Percentiles rank a stretch among this genome's conserved stretches.
phyloP scores from a whole-genome alignment of 2,329 filamentous ascomycete species.

The Diaporthe sp. region DNA sequence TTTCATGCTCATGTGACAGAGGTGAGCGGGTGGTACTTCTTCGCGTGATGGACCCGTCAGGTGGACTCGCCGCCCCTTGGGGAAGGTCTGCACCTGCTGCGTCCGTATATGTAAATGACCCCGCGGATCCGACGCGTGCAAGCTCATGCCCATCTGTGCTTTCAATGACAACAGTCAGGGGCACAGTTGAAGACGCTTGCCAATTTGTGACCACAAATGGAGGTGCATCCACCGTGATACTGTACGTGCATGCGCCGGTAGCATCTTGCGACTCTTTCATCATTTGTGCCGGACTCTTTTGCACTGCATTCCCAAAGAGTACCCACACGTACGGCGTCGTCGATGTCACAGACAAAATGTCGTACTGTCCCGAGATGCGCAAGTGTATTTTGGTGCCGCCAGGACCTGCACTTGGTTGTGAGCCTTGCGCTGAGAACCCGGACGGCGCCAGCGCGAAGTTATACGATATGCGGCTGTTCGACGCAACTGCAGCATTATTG shows the following conservation, averaged over 20 bases:
- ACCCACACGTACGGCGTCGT: constrained; percentile 70
- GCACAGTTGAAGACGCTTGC: constrained; percentile 58
- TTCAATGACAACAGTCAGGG: constrained; percentile 65
- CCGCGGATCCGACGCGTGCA: constrained; percentile 57
- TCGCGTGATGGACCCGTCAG: constrained; percentile 45
- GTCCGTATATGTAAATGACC: constrained; percentile 55
- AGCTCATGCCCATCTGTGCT: constrained; percentile 63
- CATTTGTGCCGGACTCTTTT: constrained; percentile 75
- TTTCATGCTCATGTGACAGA: constrained; percentile 36
- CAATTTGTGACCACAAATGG: constrained; percentile 63
- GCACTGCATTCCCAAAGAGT: constrained; percentile 74
- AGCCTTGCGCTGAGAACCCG: constrained; percentile 69
- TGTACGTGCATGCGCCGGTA: constrained; percentile 74
- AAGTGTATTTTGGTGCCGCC: constrained; percentile 78
- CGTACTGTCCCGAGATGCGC: constrained; percentile 79
- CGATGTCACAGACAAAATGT: constrained; percentile 70
- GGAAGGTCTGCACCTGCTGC: constrained; percentile 40
- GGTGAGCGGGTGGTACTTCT: constrained; percentile 34
- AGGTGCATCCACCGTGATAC: constrained; percentile 78
- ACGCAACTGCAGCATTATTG: constrained; percentile 63
- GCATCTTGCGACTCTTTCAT: constrained; percentile 68
- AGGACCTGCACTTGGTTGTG: constrained; percentile 74
- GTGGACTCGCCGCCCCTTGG: constrained; percentile 46
- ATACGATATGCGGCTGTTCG: constrained; percentile 61
- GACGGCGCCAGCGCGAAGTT: constrained; percentile 65